Percentiles rank a stretch among this genome's conserved stretches.
These are phyloP conservation scores for Magnolia officinalis DNA, from an alignment of 164 flowering plant genomes.

Conservation along the genomic window DNA sequence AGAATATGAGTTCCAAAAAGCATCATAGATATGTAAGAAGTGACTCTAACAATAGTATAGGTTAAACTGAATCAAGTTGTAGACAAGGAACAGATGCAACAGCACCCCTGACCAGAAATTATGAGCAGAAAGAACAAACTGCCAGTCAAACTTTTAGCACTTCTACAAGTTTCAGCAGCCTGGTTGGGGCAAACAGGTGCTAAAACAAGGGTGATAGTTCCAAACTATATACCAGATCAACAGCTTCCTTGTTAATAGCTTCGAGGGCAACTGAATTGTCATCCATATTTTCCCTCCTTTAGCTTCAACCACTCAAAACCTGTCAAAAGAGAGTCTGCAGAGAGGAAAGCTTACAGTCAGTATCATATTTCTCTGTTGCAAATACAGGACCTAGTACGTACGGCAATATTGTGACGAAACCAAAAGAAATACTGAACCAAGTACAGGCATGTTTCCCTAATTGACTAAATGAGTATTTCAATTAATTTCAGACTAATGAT, in stretches of 20 bases:
- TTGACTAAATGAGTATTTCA: neutral
- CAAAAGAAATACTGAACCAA: neutral
- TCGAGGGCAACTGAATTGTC: constrained; percentile 42
- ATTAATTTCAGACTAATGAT: neutral
- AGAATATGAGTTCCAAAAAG: too few relatives aligned
- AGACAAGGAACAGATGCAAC: too few relatives aligned
- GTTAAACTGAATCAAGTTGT: too few relatives aligned
- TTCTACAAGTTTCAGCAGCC: too few relatives aligned
- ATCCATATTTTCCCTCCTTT: constrained; percentile 31
- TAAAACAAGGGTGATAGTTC: neutral
- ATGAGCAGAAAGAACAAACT: too few relatives aligned
- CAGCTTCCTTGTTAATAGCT: constrained; percentile 45
- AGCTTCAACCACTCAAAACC: constrained; percentile 12
- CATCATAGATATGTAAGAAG: too few relatives aligned
- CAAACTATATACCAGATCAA: constrained; percentile 51
- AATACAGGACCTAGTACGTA: neutral
- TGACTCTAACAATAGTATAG: too few relatives aligned
- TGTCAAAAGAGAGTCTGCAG: constrained; percentile 6
- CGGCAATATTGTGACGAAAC: neutral
- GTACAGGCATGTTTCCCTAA: neutral
- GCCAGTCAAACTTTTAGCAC: too few relatives aligned
- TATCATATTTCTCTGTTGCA: constrained; percentile 9
- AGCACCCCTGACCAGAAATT: too few relatives aligned
- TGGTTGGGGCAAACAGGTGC: too few relatives aligned
- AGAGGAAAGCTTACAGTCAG: neutral